Percentiles rank a stretch among this genome's conserved stretches.
These are phyloP conservation scores for Xylariaceae sp. DNA, from an alignment of 2,329 filamentous ascomycete genomes.

Conservation along the genomic window DNA sequence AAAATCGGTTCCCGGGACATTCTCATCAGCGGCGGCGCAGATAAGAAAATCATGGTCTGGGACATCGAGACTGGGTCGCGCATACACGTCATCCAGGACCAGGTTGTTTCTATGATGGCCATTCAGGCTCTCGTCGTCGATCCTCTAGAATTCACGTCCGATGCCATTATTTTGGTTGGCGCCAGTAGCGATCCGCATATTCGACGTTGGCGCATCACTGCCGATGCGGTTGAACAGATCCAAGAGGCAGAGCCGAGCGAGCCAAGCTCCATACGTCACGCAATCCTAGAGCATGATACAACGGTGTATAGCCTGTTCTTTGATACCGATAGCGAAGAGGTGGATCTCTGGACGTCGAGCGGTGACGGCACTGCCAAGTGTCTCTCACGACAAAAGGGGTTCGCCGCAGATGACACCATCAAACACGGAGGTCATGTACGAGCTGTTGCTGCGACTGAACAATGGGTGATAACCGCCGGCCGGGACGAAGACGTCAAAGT, in stretches of 20 bases:
- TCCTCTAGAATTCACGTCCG: slow-evolving; percentile 48
- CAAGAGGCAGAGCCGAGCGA: slow-evolving; percentile 40
- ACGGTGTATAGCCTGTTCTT: slow-evolving; percentile 79
- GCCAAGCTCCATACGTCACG: slow-evolving; percentile 39
- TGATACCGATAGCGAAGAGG: slow-evolving; percentile 53
- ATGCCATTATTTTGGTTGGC: slow-evolving; percentile 60
- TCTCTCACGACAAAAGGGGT: slow-evolving; percentile 61
- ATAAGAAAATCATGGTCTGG: slow-evolving; percentile 81
- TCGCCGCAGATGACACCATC: slow-evolving; percentile 66
- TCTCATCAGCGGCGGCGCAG: slow-evolving; percentile 70
- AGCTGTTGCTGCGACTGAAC: slow-evolving; percentile 67
- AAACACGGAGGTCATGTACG: slow-evolving; percentile 86
- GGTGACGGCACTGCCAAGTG: slow-evolving; percentile 86
- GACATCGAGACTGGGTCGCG: slow-evolving; percentile 61
- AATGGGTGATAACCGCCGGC: slow-evolving; percentile 81
- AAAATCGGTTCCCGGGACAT: slow-evolving; percentile 55
- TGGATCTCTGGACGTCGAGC: slow-evolving; percentile 86
- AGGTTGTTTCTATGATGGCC: slow-evolving; percentile 63
- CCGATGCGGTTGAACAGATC: slow-evolving; percentile 50
- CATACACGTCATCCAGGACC: slow-evolving; percentile 73
- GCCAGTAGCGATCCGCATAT: slow-evolving; percentile 78
- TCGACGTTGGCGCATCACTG: slow-evolving; percentile 64
- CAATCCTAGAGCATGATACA: slow-evolving; percentile 78
- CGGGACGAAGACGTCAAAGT: slow-evolving; percentile 87
- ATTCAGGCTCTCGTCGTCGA: slow-evolving; percentile 77